Conservation (phyloP, 2,329 filamentous ascomycete genomes). For the Aspergillus alliaceus region DNA sequence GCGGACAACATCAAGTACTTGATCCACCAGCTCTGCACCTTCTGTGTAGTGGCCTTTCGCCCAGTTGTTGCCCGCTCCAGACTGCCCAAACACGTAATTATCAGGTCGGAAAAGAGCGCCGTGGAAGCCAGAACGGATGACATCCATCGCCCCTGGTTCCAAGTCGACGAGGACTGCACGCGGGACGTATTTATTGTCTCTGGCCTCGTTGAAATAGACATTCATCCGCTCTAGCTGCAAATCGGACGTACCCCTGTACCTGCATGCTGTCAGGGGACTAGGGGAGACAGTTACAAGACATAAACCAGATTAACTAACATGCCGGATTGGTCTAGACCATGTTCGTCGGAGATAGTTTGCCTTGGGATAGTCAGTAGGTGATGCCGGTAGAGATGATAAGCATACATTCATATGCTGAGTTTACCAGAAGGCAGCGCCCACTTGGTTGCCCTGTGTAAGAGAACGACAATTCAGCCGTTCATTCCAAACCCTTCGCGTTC, state of each 20-base stretch:
- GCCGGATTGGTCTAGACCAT: conserved; percentile 94
- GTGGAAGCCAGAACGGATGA: conserved; percentile 94
- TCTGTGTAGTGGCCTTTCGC: conserved; percentile 99
- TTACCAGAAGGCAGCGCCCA: conserved; percentile 98
- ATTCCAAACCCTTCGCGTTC: too few species aligned
- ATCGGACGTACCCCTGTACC: conserved; percentile 97
- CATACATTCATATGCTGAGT: too few species aligned
- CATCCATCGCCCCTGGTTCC: conserved; percentile 99
- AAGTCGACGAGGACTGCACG: conserved; percentile 99
- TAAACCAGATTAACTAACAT: conserved; percentile 80
- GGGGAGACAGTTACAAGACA: neutral
- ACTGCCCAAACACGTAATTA: conserved; percentile 99
- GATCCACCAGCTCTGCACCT: conserved; percentile 97
- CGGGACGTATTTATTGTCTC: conserved; percentile 98
- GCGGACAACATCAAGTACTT: conserved; percentile 96
- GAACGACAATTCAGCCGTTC: too few species aligned
- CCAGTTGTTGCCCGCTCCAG: conserved; percentile 99
- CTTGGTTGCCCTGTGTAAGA: conserved; percentile 99
- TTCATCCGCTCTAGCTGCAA: conserved; percentile 99
- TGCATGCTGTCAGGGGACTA: conserved; percentile 35
- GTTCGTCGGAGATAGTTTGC: conserved; percentile 82
- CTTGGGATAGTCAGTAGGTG: conserved; percentile 47
- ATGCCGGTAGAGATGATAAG: conserved; percentile 4
- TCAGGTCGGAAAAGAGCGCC: conserved; percentile 99
- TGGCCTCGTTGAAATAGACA: conserved; percentile 93